Base-by-base conservation (phyloP, 176 grass and related monocot species). In the Eleusine indica region DNA sequence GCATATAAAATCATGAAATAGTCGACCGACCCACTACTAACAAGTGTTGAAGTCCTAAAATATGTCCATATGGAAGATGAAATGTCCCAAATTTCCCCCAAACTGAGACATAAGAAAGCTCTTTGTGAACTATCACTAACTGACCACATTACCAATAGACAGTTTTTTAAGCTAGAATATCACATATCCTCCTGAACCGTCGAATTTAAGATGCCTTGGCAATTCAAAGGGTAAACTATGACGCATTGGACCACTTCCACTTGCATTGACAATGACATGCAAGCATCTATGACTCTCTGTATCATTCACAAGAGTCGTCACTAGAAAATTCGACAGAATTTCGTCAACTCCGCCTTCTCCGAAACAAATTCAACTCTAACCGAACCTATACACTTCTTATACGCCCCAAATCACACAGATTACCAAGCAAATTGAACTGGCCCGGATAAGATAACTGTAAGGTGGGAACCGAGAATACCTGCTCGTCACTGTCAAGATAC, bases 401-500 rank as follows among this genome's bases (percentile, higher is more conserved):
- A 53, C 9, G 37, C 32, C 9, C 7, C 19, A 18, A 74, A 67
- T 37, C 17, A 2, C 44, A 47, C 25, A 2, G 57, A 17, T 17
- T 41, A 40, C 5, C 32, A 69, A 35, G 1, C 1, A 80, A 69
- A 69, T 6, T 8, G 46, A 70, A 30, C 61, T 5, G 3, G 61
- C 25, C 19, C 3, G 17, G 30, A 17, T 5, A 38, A 15, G 39
- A 70, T 5, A 52, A 56, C 9, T 25, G 0, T 0, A 39, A 47
- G 57, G 65, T 0, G 35, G 37, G 40, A 68, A 58, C 12, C 21
- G 32, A 2, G 35, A 6, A 25, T 70, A 95, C 91, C 79, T 87
- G 90, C 39, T 92, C 74, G 80, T 98, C 93, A 78, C 86, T 87
- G 87, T 90, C 83, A 58, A 90, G 88, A 74, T 88, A 95, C 72